A percentile compares a stretch with the other conserved stretches of the same genome.
phyloP scores from a whole-genome alignment of 2,329 filamentous ascomycete species.

The Gyromitra esculenta region DNA sequence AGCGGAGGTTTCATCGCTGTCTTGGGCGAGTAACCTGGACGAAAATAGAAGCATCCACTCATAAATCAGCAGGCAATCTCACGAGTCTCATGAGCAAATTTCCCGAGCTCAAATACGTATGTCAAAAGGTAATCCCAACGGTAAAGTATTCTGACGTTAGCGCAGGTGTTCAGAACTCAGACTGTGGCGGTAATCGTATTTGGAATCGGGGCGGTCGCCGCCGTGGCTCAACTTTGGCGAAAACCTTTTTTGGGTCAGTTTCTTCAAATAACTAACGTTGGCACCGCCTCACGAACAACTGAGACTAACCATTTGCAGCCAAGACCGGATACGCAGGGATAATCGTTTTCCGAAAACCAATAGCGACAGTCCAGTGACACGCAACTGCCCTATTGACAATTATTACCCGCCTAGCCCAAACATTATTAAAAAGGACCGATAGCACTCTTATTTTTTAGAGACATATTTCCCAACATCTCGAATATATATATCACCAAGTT shows the following conservation, averaged over 20 bases:
- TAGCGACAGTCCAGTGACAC: neutral
- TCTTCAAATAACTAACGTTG: neutral
- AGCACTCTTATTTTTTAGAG: neutral
- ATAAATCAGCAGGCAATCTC: neutral
- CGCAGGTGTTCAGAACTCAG: neutral
- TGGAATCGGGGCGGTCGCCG: neutral
- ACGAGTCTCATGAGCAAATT: neutral
- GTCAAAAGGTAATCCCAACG: neutral
- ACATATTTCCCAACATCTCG: neutral
- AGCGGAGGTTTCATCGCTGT: neutral
- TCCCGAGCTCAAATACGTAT: neutral
- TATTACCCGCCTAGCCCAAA: neutral
- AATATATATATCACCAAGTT: neutral
- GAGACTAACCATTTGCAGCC: neutral
- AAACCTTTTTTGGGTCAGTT: neutral
- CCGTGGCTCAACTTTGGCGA: neutral
- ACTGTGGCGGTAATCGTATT: neutral
- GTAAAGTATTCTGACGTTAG: neutral
- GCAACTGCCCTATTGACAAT: neutral
- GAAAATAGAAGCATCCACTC: neutral
- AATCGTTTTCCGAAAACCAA: neutral
- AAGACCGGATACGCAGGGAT: neutral
- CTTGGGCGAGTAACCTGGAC: neutral
- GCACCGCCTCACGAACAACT: neutral
- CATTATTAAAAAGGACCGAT: neutral